These are phyloP conservation scores for Cutaneotrichosporon sp. DNA, from an alignment of 1,284 basidiomycete species.

Conservation along the genomic window DNA sequence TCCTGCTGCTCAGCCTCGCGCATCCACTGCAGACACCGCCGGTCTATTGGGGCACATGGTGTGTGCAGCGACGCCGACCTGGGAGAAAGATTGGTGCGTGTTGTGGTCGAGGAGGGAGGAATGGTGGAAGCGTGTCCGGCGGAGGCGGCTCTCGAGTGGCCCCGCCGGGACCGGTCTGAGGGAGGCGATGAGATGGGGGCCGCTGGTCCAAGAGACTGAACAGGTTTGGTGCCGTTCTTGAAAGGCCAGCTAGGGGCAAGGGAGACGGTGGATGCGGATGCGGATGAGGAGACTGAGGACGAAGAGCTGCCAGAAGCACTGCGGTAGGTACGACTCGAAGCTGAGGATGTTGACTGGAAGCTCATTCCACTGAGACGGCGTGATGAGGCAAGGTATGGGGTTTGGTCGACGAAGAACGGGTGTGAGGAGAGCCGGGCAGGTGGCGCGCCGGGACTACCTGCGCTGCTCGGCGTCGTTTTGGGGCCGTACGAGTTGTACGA, in stretches of 20 bases:
- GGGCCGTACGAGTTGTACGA: neutral
- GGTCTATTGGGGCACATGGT: constrained; percentile 9
- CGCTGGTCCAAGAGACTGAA: neutral
- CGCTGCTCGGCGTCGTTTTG: neutral
- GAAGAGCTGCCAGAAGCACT: neutral
- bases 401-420: constrained; percentile 28
- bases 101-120: neutral
- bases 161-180: neutral
- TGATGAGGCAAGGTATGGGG: constrained; percentile 17
- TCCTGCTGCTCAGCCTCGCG: constrained; percentile 16
- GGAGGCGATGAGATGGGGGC: neutral
- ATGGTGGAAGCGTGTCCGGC: neutral
- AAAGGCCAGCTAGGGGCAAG: constrained; percentile 1
- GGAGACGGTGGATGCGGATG: neutral
- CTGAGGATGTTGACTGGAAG: neutral
- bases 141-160: neutral
- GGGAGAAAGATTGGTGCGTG: neutral
- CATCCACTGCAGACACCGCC: constrained; percentile 16
- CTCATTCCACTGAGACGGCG: neutral
- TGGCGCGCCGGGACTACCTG: too few relatives aligned
- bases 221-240: neutral
- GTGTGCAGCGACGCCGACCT: neutral
- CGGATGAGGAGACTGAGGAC: neutral
- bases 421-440: constrained; percentile 13
- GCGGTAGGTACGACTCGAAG: neutral